Evolutionary conservation across 2,329 filamentous ascomycete species (phyloP).

Genomic region (Fusarium coicis): DNA sequence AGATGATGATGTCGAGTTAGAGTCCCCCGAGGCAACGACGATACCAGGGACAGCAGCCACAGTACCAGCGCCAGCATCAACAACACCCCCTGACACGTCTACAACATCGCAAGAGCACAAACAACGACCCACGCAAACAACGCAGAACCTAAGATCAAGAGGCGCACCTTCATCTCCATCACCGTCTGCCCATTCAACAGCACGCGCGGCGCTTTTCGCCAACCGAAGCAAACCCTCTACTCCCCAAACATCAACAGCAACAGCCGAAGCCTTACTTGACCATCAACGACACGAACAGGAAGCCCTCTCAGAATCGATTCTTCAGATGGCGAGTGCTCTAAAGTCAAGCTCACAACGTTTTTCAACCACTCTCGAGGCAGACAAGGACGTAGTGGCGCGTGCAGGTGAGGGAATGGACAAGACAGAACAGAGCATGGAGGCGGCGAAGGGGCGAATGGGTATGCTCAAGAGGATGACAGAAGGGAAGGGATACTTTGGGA

Average conservation of each 20-base stretch:
- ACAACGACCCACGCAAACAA: conserved; percentile 47
- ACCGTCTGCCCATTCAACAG: conserved; percentile 48
- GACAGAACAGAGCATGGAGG: conserved; percentile 79
- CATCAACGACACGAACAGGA: conserved; percentile 86
- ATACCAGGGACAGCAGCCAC: conserved; percentile 14
- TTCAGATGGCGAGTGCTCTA: conserved; percentile 80
- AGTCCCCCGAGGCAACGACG: conserved; percentile 57
- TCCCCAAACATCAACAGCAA: conserved; percentile 57
- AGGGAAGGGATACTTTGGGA: conserved; percentile 86
- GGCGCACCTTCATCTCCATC: conserved; percentile 35
- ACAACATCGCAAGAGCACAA: conserved; percentile 9
- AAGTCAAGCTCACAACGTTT: conserved; percentile 81
- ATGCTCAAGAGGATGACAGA: conserved; percentile 83
- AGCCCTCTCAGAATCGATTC: conserved; percentile 80
- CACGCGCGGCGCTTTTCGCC: conserved; percentile 59
- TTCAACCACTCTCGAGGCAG: conserved; percentile 73
- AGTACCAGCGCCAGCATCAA: conserved; percentile 16
- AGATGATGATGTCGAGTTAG: conserved; percentile 52
- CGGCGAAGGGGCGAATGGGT: conserved; percentile 81
- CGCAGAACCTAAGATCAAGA: conserved; percentile 51
- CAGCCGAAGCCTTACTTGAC: conserved; percentile 78
- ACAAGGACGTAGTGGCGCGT: conserved; percentile 76
- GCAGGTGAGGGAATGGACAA: conserved; percentile 81
- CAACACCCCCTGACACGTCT: conserved; percentile 22
- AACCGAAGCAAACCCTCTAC: conserved; percentile 51